Evolutionary conservation across 176 grass and related monocot species (phyloP).

Genomic region (Tillandsia fasciculata): DNA sequence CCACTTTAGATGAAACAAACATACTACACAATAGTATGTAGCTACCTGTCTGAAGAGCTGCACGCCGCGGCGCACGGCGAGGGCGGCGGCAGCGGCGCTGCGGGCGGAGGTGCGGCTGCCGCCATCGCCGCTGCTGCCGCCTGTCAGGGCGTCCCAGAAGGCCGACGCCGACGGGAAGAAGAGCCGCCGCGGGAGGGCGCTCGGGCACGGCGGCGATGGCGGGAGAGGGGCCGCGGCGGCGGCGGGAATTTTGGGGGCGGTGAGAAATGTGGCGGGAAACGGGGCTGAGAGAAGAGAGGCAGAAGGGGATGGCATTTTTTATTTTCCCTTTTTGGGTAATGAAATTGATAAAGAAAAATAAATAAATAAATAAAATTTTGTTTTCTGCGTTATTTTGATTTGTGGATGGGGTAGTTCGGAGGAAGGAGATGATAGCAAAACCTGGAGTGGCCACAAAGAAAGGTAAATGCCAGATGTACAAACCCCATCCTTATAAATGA

Average conservation of each 20-base stretch:
- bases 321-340: neutral
- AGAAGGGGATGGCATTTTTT: neutral
- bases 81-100: conserved; percentile 28
- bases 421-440: too few relatives aligned
- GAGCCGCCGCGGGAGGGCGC: conserved; percentile 35
- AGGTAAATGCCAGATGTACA: too few relatives aligned
- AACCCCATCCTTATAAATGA: too few relatives aligned
- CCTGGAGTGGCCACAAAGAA: too few relatives aligned
- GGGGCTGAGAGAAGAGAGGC: conserved; percentile 2
- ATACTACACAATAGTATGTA: neutral
- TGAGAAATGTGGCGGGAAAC: conserved; percentile 2
- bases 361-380: too few relatives aligned
- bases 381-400: too few relatives aligned
- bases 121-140: conserved; percentile 29
- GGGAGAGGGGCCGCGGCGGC: neutral
- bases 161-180: conserved; percentile 35
- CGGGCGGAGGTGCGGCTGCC: conserved; percentile 41
- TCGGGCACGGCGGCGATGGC: neutral
- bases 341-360: too few relatives aligned
- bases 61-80: conserved; percentile 71
- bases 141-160: conserved; percentile 61
- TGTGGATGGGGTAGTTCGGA: too few relatives aligned
- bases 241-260: neutral
- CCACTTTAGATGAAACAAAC: too few relatives aligned
- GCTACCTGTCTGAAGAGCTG: conserved; percentile 60